These are phyloP conservation scores for Wickerhamiella sorbophila DNA, from an alignment of 805 yeast species.

Conservation along the genomic window DNA sequence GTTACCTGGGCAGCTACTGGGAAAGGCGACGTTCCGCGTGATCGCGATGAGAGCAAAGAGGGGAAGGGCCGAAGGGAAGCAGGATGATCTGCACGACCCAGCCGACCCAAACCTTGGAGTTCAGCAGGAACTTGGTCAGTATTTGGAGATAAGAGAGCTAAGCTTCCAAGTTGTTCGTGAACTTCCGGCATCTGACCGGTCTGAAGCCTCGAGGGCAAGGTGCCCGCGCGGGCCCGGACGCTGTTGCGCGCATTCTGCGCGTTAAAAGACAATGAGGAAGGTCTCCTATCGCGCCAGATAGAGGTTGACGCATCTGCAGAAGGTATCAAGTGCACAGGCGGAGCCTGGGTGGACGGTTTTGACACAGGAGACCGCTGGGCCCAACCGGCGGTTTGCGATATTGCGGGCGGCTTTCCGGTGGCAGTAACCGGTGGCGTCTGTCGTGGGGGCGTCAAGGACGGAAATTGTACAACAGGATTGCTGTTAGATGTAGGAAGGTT, in stretches of 20 bases:
- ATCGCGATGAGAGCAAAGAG: conserved; percentile 5
- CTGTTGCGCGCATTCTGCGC: neutral
- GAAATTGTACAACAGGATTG: neutral
- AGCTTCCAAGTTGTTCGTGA: conserved; percentile 21
- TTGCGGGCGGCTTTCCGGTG: too few species aligned
- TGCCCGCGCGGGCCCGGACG: conserved; percentile 58
- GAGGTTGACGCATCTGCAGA: neutral
- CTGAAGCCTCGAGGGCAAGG: conserved; percentile 50
- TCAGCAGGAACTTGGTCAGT: conserved; percentile 9
- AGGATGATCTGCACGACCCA: conserved; percentile 2
- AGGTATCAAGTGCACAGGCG: neutral
- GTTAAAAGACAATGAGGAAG: conserved; percentile 6
- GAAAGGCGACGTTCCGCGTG: conserved; percentile 14
- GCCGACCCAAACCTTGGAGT: conserved; percentile 1
- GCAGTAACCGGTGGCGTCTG: too few species aligned
- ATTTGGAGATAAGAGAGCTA: conserved; percentile 24
- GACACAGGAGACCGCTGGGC: too few species aligned
- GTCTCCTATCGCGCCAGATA: conserved; percentile 11
- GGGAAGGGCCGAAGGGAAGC: conserved; percentile 7
- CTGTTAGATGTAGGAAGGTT: neutral
- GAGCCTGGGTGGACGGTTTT: too few species aligned
- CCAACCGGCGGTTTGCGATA: too few species aligned
- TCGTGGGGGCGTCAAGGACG: neutral
- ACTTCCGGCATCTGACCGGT: conserved; percentile 10
- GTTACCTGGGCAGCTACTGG: conserved; percentile 13